phyloP scores from a whole-genome alignment of 139 green algal genomes.

The Bryopsis sp. region DNA sequence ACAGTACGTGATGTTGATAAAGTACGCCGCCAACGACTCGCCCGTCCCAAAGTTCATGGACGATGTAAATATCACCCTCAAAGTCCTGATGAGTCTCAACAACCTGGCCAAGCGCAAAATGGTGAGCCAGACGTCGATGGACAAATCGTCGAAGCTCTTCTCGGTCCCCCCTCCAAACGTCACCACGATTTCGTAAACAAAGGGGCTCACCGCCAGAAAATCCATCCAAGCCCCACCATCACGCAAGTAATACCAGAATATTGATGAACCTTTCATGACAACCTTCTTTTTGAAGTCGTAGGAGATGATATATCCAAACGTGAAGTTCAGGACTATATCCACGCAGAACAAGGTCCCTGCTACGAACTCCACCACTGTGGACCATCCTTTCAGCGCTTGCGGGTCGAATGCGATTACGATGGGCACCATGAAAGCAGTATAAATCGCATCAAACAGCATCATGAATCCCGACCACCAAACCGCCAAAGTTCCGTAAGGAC shows the following conservation, averaged over 20 bases:
- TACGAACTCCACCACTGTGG: neutral
- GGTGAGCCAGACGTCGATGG: no score
- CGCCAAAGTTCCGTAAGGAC: slow-evolving; percentile 16
- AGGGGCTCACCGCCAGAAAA: slow-evolving; percentile 1
- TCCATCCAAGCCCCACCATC: slow-evolving; percentile 27
- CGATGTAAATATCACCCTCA: no score
- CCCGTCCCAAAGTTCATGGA: no score
- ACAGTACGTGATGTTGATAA: neutral
- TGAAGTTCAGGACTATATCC: slow-evolving; percentile 30
- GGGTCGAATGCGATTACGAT: neutral
- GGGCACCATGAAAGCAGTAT: neutral
- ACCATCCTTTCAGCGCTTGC: neutral
- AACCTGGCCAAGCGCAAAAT: neutral
- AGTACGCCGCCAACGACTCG: neutral
- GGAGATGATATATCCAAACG: slow-evolving; percentile 32
- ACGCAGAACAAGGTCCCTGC: slow-evolving; percentile 24
- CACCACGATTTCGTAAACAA: neutral
- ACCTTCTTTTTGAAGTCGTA: slow-evolving; percentile 34
- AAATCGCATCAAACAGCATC: neutral
- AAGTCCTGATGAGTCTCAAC: neutral
- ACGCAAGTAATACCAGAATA: slow-evolving; percentile 26
- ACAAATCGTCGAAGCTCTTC: no score
- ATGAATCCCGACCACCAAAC: neutral
- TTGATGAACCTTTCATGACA: slow-evolving; percentile 26
- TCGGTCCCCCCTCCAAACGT: no score